Percentiles rank a stretch among this genome's conserved stretches.
Evolutionary conservation across 179 eudicot species (phyloP).

Genomic region (Silene vulgaris): DNA sequence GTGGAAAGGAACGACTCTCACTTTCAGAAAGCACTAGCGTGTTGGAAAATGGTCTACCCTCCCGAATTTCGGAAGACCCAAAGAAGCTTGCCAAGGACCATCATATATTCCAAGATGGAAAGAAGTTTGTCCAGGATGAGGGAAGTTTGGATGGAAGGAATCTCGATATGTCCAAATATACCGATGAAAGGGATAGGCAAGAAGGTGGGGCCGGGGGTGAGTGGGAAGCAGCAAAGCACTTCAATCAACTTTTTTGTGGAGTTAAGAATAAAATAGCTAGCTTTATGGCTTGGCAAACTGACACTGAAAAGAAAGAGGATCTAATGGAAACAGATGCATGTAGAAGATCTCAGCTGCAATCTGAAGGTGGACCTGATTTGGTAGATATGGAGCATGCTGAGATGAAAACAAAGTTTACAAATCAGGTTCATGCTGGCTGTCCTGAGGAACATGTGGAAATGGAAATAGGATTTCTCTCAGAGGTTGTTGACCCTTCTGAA

Average conservation of each 20-base stretch:
- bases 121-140: slow-evolving; percentile 8
- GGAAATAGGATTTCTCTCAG: slow-evolving; percentile 14
- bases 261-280: slow-evolving; percentile 42
- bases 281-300: slow-evolving; percentile 41
- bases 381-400: slow-evolving; percentile 24
- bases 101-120: slow-evolving; percentile 3
- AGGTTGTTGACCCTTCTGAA: slow-evolving; percentile 17
- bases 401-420: slow-evolving; percentile 13
- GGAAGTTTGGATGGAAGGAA: slow-evolving; percentile 19
- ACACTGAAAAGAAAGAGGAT: slow-evolving; percentile 31
- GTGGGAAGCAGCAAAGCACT: slow-evolving; percentile 46
- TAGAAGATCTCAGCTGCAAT: slow-evolving; percentile 31
- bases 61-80: neutral
- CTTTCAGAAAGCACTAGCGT: slow-evolving; percentile 31
- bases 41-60: slow-evolving; percentile 24
- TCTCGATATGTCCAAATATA: slow-evolving; percentile 25
- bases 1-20: slow-evolving; percentile 24
- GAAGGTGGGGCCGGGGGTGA: slow-evolving; percentile 37
- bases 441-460: slow-evolving; percentile 17
- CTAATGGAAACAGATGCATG: slow-evolving; percentile 30
- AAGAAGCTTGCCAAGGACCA: neutral
- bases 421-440: slow-evolving; percentile 13
- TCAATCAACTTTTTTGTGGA: slow-evolving; percentile 39
- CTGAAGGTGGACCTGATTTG: slow-evolving; percentile 28
- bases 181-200: slow-evolving; percentile 29